phyloP scores from a whole-genome alignment of 306 rosid genomes.

The Hippophae tibetana region DNA sequence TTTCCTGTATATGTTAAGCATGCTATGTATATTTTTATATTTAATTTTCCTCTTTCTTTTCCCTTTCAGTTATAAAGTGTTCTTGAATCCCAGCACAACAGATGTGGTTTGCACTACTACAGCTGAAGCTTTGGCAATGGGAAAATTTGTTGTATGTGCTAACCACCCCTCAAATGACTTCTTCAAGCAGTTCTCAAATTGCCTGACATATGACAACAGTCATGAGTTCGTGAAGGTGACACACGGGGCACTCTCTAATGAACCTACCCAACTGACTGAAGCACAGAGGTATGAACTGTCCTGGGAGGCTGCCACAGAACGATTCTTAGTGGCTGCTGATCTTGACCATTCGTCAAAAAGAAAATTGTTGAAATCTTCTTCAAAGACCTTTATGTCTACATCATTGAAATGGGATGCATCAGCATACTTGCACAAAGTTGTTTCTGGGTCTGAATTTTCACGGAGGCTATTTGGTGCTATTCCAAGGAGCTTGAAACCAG shows the following conservation, averaged over 20 bases:
- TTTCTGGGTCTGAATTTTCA: constrained; percentile 69
- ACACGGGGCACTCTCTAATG: constrained; percentile 44
- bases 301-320: constrained; percentile 87
- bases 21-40: constrained; percentile 7
- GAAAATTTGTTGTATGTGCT: constrained; percentile 72
- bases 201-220: constrained; percentile 42
- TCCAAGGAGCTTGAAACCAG: constrained; percentile 74
- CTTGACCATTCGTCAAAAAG: constrained; percentile 32
- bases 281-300: constrained; percentile 57
- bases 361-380: constrained; percentile 25
- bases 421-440: constrained; percentile 53
- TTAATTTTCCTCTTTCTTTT: constrained; percentile 9
- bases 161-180: constrained; percentile 89
- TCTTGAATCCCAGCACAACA: constrained; percentile 92
- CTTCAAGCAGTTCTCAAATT: constrained; percentile 89
- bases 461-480: constrained; percentile 79
- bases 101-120: constrained; percentile 96
- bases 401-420: constrained; percentile 50
- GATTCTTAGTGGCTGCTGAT: constrained; percentile 52
- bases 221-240: constrained; percentile 54
- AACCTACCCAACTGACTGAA: constrained; percentile 59
- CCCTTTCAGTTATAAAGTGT: constrained; percentile 67
- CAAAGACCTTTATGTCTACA: constrained; percentile 39
- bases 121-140: constrained; percentile 99
- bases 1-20: too few relatives aligned